Evolutionary conservation across 768 basidiomycete species (phyloP).

Genomic region (Lactarius vividus): DNA sequence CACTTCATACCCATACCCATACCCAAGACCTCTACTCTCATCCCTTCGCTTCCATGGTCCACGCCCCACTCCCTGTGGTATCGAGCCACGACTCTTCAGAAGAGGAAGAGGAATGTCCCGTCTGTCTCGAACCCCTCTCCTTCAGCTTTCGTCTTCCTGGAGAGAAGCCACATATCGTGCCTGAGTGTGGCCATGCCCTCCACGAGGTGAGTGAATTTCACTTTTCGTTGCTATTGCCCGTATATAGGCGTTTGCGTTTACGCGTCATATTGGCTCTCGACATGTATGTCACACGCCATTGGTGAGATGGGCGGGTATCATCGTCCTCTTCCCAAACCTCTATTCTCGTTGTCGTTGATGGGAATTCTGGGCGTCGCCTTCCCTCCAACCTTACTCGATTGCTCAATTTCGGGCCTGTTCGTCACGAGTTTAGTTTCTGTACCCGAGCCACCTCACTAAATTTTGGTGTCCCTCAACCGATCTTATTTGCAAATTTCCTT

Average conservation of each 20-base stretch:
- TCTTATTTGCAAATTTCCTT: neutral
- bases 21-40: slow-evolving; percentile 36
- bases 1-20: slow-evolving; percentile 26
- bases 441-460: neutral
- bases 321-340: neutral
- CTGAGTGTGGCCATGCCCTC: slow-evolving; percentile 97
- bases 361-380: neutral
- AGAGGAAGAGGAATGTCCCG: slow-evolving; percentile 90
- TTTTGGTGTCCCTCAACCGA: slow-evolving; percentile 3
- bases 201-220: slow-evolving; percentile 63
- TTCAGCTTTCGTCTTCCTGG: slow-evolving; percentile 92
- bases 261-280: slow-evolving; percentile 13
- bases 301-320: neutral
- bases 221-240: neutral
- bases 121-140: slow-evolving; percentile 93
- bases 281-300: neutral
- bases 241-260: slow-evolving; percentile 6
- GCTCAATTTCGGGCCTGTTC: neutral
- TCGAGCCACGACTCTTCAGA: slow-evolving; percentile 59
- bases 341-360: neutral
- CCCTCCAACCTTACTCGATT: neutral
- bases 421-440: neutral
- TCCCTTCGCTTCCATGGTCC: slow-evolving; percentile 59
- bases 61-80: slow-evolving; percentile 70
- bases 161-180: slow-evolving; percentile 96